Base-by-base conservation (phyloP, 192 early-diverging fungal species). In the Helicostylum pulchrum region DNA sequence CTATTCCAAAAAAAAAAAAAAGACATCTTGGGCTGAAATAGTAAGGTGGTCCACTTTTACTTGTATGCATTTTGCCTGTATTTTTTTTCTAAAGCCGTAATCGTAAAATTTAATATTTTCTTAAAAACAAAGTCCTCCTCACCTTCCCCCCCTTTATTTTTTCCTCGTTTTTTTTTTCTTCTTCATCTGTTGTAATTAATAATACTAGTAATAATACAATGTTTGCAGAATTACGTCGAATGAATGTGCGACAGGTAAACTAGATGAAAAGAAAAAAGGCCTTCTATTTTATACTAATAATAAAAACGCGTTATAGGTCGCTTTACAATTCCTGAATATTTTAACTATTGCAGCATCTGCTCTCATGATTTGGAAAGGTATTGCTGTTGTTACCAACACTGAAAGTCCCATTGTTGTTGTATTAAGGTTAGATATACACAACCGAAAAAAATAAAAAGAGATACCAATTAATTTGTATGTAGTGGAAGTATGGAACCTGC, bases 401-500 rank as follows among this genome's bases (percentile, higher is more conserved):
- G 95, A 99, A 71, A 93, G 91, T 60, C 97, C 95, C 4, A 92
- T 99, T 50, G 97, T 99, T 6, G 97, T 99, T 0, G 97, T 99
- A 6, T 77, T 99, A 50, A 93, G 88, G 91, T 91, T 66, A 52
- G 11, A 17, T n/a, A 30, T 17, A n/a, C 1, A 19, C 31, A 17
- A 39, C 7, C 36, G 4, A 39, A 17, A 12, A 46, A 21, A 30
- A 4, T 26, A 65, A 14, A 14, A 6, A 39, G n/a, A 50, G 3
- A 26, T 0, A 47, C 1, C 11, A 12, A 44, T 17, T 23, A 4
- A 44, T 17, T 6, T 51, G 5, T 34, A n/a, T 2, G 44, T 57
- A 91, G 91, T 77, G 97, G 90, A 58, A 92, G 90, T 76, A 99
- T 99, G 97, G 93, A 96, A 70, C 95, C 97, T 30, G 97, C 95